Percentiles rank a stretch among this genome's conserved stretches.
Conservation (phyloP, 2,329 filamentous ascomycete species). For the Magnaporthiopsis rhizophila region DNA sequence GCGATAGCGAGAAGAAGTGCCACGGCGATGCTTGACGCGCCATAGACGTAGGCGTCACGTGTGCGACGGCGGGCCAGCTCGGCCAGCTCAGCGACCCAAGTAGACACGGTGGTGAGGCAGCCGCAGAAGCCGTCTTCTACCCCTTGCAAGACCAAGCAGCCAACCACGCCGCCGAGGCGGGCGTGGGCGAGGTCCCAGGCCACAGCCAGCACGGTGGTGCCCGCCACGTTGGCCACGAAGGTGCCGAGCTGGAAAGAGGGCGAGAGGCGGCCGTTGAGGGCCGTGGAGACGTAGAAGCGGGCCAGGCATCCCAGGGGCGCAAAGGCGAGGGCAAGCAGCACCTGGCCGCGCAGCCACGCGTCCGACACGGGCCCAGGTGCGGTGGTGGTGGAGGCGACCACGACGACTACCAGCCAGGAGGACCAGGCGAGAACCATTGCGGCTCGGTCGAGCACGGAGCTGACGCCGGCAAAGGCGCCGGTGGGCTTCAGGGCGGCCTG, state of each 20-base stretch:
- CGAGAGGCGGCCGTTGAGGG: slow-evolving; percentile 58
- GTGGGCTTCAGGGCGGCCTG: slow-evolving; percentile 46
- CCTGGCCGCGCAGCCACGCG: slow-evolving; percentile 63
- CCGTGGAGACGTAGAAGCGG: slow-evolving; percentile 64
- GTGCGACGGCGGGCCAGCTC: slow-evolving; percentile 29
- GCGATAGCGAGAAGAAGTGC: slow-evolving; percentile 54
- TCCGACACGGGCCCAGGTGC: slow-evolving; percentile 49
- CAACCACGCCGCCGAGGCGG: slow-evolving; percentile 42
- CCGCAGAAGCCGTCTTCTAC: slow-evolving; percentile 63
- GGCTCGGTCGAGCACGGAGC: slow-evolving; percentile 55
- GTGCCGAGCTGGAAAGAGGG: slow-evolving; percentile 74
- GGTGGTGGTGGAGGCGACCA: slow-evolving; percentile 65
- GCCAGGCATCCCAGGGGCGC: slow-evolving; percentile 70
- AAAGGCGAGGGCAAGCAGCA: slow-evolving; percentile 71
- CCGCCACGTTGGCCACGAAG: slow-evolving; percentile 72
- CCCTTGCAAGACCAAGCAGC: slow-evolving; percentile 56
- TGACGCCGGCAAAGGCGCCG: slow-evolving; percentile 34
- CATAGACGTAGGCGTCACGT: slow-evolving; percentile 59
- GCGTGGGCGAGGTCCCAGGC: slow-evolving; percentile 71
- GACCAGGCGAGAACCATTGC: slow-evolving; percentile 60
- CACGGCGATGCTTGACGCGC: slow-evolving; percentile 47
- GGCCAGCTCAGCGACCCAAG: slow-evolving; percentile 55
- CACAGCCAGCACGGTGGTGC: slow-evolving; percentile 67
- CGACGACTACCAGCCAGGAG: slow-evolving; percentile 68
- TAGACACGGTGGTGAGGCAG: slow-evolving; percentile 58